Conservation (phyloP, 75 land plant genomes). For the Cryptomeria japonica region DNA sequence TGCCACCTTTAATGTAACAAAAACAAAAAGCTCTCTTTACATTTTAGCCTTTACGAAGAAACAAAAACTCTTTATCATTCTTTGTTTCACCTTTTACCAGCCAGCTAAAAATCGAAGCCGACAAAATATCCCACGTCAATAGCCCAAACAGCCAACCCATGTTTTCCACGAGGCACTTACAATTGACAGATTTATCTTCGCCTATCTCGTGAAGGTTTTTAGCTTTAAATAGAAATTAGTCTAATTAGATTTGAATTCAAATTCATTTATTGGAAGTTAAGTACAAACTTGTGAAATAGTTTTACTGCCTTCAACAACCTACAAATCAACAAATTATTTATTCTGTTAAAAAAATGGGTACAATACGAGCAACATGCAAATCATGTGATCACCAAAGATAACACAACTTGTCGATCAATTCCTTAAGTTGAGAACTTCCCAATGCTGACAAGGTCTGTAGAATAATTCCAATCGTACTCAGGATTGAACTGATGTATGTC, state of each 20-base stretch:
- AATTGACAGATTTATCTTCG: background rate
- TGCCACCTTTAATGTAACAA: too few species aligned
- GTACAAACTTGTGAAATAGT: background rate
- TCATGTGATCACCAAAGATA: background rate
- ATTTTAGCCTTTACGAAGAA: too few species aligned
- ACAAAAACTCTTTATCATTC: too few species aligned
- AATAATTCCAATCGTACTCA: background rate
- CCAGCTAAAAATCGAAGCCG: background rate
- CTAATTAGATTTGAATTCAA: background rate
- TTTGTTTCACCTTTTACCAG: background rate
- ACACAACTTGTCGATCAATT: background rate
- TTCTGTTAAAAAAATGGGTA: background rate
- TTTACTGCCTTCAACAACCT: background rate
- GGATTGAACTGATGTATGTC: background rate
- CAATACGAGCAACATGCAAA: background rate
- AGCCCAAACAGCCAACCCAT: background rate
- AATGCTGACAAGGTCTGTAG: background rate
- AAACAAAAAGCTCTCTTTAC: too few species aligned
- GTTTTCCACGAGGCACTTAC: too few species aligned
- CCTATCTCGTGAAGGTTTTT: background rate
- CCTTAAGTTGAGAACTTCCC: background rate
- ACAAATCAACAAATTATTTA: background rate
- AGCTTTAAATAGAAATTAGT: background rate
- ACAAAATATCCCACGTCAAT: background rate
- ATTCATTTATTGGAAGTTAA: background rate